Evolutionary conservation across 768 basidiomycete genomes (phyloP).

Genomic region (Clavaria fumosa): DNA sequence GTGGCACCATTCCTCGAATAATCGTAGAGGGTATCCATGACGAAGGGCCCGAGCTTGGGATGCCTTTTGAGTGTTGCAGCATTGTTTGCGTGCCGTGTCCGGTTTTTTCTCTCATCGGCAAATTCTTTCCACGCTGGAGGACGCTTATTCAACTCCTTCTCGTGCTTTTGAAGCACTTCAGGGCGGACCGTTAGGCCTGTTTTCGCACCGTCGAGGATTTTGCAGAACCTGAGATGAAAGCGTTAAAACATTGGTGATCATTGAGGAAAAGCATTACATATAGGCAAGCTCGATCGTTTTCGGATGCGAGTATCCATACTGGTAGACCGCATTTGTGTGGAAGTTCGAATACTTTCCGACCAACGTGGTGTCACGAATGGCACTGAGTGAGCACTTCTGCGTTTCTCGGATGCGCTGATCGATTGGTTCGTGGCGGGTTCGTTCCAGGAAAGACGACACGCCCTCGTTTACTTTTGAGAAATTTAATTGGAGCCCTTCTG

Average conservation of each 20-base stretch:
- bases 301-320: slow-evolving; percentile 31
- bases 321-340: slow-evolving; percentile 42
- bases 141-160: slow-evolving; percentile 12
- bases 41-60: slow-evolving; percentile 10
- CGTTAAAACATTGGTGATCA: background rate
- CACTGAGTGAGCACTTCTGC: slow-evolving; percentile 36
- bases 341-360: slow-evolving; percentile 41
- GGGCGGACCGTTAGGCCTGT: slow-evolving; percentile 25
- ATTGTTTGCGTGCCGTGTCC: slow-evolving; percentile 6
- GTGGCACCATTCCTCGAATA: slow-evolving; percentile 1
- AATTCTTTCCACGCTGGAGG: slow-evolving; percentile 12
- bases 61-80: slow-evolving; percentile 9
- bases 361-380: slow-evolving; percentile 27
- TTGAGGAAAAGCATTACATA: slow-evolving; percentile 16
- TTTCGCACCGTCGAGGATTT: slow-evolving; percentile 30
- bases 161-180: slow-evolving; percentile 14
- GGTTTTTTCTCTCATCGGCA: slow-evolving; percentile 13
- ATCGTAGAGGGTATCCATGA: slow-evolving; percentile 18
- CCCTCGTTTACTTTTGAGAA: slow-evolving; percentile 30
- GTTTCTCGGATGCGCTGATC: slow-evolving; percentile 21
- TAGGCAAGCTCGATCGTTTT: slow-evolving; percentile 41
- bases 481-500: slow-evolving; percentile 23
- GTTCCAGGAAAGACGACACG: slow-evolving; percentile 27
- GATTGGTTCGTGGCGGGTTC: slow-evolving; percentile 11
- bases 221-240: slow-evolving; percentile 23